Evolutionary conservation across 805 yeast genomes (phyloP).

Genomic region (Allodekkera sacchari): DNA sequence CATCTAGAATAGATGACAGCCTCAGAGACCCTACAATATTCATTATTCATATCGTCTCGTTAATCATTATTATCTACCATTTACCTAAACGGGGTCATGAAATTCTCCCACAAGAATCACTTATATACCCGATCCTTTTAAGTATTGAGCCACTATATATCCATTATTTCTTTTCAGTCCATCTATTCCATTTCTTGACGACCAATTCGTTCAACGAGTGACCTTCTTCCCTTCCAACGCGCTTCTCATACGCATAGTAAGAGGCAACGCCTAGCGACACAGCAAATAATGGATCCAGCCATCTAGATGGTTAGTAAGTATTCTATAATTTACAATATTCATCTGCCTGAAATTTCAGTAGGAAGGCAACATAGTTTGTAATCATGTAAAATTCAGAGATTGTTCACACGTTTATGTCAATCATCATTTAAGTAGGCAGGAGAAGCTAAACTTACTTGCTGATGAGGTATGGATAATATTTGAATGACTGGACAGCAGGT

Average conservation of each 20-base stretch:
- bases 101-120: too few relatives aligned
- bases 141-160: too few relatives aligned
- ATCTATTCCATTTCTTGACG: conserved; percentile 6
- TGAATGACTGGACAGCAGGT: conserved; percentile 11
- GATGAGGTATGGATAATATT: conserved; percentile 35
- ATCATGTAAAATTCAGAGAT: conserved; percentile 9
- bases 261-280: conserved; percentile 53
- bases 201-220: conserved; percentile 48
- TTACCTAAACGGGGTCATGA: too few relatives aligned
- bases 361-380: conserved; percentile 10
- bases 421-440: conserved; percentile 9
- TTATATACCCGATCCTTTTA: too few relatives aligned
- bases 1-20: too few relatives aligned
- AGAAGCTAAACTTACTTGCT: conserved; percentile 25
- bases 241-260: conserved; percentile 53
- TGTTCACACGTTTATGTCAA: conserved; percentile 11
- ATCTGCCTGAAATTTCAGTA: conserved; percentile 5
- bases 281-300: conserved; percentile 60
- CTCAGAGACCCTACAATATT: too few relatives aligned
- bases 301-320: conserved; percentile 22
- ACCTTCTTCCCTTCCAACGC: conserved; percentile 50
- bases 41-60: too few relatives aligned
- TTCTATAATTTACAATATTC: not conserved
- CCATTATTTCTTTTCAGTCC: not conserved
- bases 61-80: too few relatives aligned